These are phyloP conservation scores for Biscogniauxia sp. DNA, from an alignment of 2,329 filamentous ascomycete species.

Conservation along the genomic window DNA sequence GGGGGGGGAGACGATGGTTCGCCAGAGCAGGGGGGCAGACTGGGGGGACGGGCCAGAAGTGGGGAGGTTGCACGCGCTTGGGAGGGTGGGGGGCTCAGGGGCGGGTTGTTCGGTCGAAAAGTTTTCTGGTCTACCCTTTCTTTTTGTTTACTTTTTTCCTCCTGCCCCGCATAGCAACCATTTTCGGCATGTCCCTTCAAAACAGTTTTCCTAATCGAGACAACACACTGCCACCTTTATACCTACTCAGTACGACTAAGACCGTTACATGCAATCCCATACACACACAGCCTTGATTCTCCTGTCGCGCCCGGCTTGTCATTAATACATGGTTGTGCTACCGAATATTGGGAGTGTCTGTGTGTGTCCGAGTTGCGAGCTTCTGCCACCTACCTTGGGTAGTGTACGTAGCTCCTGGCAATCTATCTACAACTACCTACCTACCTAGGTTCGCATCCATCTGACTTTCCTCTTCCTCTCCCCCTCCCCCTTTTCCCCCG, in stretches of 20 bases:
- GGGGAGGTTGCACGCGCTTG: background rate
- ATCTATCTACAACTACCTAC: background rate
- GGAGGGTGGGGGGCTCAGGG: background rate
- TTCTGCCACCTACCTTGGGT: too few relatives aligned
- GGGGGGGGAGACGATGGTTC: background rate
- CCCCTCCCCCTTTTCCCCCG: background rate
- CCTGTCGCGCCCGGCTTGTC: background rate
- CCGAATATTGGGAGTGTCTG: background rate
- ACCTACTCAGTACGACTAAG: background rate
- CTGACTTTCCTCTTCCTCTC: background rate
- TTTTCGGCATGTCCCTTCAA: background rate
- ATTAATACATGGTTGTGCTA: background rate
- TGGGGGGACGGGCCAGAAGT: background rate
- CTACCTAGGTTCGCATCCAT: background rate
- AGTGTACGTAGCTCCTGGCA: too few relatives aligned
- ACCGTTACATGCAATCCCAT: background rate
- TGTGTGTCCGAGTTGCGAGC: background rate
- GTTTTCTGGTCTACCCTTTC: background rate
- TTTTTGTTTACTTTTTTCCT: conserved; percentile 20
- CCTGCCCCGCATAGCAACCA: conserved; percentile 29
- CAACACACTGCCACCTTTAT: background rate
- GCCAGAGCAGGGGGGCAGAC: too few relatives aligned
- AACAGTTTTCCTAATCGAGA: background rate
- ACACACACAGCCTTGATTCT: background rate
- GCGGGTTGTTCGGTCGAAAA: background rate